phyloP scores from a whole-genome alignment of 768 basidiomycete genomes.

The Boletus sensibilis region DNA sequence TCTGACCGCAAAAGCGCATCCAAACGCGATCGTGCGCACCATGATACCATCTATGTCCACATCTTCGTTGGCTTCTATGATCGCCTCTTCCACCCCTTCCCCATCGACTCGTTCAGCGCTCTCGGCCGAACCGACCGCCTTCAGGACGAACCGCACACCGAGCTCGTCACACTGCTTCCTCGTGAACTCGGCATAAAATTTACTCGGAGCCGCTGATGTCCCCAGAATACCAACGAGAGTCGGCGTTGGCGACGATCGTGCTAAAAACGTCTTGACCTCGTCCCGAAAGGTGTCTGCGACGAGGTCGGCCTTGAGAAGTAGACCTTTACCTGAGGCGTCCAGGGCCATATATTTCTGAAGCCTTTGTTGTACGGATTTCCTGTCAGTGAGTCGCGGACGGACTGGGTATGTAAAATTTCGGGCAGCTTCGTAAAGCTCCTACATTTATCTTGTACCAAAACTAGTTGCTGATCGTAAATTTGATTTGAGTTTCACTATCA shows the following conservation, averaged over 20 bases:
- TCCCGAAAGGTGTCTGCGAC: conserved; percentile 70
- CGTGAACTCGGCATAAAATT: conserved; percentile 87
- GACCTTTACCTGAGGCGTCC: conserved; percentile 54
- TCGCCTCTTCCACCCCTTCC: conserved; percentile 93
- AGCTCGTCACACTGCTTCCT: conserved; percentile 85
- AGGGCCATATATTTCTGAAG: conserved; percentile 5
- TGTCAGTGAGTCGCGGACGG: not conserved
- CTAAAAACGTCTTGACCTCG: conserved; percentile 57
- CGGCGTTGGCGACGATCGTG: conserved; percentile 44
- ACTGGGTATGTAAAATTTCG: not conserved
- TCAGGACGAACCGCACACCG: conserved; percentile 84
- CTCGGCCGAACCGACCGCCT: conserved; percentile 52
- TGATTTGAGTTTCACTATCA: not conserved
- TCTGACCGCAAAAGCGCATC: not conserved
- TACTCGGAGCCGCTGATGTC: conserved; percentile 77
- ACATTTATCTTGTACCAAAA: not conserved
- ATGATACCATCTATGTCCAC: conserved; percentile 86
- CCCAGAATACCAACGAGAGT: conserved; percentile 91
- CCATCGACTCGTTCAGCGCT: conserved; percentile 53
- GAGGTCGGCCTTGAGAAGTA: conserved; percentile 76
- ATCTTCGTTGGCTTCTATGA: conserved; percentile 94
- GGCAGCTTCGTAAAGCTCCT: not conserved
- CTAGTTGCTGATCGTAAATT: not conserved
- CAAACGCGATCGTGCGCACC: conserved; percentile 48
- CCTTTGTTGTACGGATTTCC: no score